Base-by-base conservation (phyloP, 75 land plant genomes). In the Cunninghamia lanceolata region DNA sequence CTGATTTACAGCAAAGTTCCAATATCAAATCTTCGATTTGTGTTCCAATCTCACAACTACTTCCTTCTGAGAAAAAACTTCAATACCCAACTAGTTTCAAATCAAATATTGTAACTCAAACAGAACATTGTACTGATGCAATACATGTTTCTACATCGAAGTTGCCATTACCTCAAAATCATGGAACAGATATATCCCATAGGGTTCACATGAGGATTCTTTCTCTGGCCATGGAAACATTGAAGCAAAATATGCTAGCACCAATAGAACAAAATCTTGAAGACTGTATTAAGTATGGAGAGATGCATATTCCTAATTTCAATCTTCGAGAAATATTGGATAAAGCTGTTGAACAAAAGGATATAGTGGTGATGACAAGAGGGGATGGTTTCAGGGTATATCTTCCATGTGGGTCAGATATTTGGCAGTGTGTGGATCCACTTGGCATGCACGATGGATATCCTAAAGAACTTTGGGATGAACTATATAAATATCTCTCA, bases 401-500 rank as follows among this genome's bases (percentile, higher is more conserved):
- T 88, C 86, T 91, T 53, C 85, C 82, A 19, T 89, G 85, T 82
- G 89, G 86, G 81, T 90, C 90, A 30, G 89, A 53, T 52, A 19
- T 94, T 16, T 94, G 95, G 95, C 86, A 90, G n/a, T 93, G 93
- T 81, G 91, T 93, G 34, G 93, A 94, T 85, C 88, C 87, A 68
- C 68, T 91, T 38, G 86, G 87, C 87, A 86, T 86, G 25, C 86
- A 86, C 71, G 88, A 84, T 71, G 91, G 88, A 52, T 88, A 92
- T 80, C 89, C 93, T 35, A 92, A 94, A 76, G 77, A 35, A 68
- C 86, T 50, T 11, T 93, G 90, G 90, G 89, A 90, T 76, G 80
- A 38, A 52, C 86, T 94, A n/a, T 88, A 88, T 38, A 86, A 86
- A 47, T 94, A 83, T 84, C 36, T 94, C 11, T 56, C 87, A 30